Evolutionary conservation across 495 filamentous ascomycete genomes (phyloP), one percentile per base, ranked within the genome.

Genomic region (Pseudomonodictys pantanalensis): DNA sequence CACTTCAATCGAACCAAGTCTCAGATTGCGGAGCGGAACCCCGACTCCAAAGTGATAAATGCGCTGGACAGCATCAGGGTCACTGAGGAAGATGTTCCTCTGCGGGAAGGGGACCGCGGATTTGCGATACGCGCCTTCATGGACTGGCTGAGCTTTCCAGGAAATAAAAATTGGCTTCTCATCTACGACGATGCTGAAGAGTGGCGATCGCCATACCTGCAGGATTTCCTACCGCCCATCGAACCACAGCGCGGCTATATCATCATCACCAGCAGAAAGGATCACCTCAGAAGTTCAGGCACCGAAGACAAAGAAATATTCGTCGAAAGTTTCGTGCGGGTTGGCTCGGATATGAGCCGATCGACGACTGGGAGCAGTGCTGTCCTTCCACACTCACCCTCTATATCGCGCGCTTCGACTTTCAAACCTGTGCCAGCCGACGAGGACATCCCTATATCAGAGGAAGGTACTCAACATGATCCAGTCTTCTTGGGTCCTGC

Each of bases 111-210:
- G 23, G 46, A 49, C 26, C 46, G 46, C 6, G 22, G 18, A 7
- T 49, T 49, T 24, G 26, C 24, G 8, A 49, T 49, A 5, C 46
- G 18, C 9, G 9, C 22, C 11, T 15, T 49, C 23, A 24, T 49
- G 26, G 23, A 49, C 24, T 49, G 46, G 46, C 46, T 49, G 5
- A 5, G 5, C 29, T 49, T 7, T 18, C 46, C 46, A 10, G 46
- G 18, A 30, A 49, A 49, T 49, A 28, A 49, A 24, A 28, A 9
- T 5, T 49, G 46, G 46, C 46, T 49, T 18, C 46, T 49, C 12
- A 28, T 49, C 9, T 49, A 49, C 46, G 46, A 49, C 22, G 46
- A 49, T 30, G 23, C 29, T 49, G 46, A 49, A 12, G 23, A 28
- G 5, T 11, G 6, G 46, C 18, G 29, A 9, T 17, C 46, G 20